phyloP scores from a whole-genome alignment of 495 filamentous ascomycete genomes.

The Trichoderma parareesei region DNA sequence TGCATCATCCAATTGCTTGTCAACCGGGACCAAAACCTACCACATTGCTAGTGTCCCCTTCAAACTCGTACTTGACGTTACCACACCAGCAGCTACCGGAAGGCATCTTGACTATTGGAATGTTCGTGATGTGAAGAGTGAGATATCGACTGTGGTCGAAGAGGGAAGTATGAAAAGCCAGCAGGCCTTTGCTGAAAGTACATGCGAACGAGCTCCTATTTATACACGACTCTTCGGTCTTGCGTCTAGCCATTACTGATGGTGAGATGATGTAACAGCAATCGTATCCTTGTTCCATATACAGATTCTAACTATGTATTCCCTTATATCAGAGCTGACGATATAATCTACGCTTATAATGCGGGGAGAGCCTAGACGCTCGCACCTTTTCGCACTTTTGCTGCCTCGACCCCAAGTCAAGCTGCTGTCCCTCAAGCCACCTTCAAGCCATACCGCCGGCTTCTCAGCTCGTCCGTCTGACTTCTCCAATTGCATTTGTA shows the following conservation, averaged over 20 bases:
- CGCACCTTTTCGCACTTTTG: background rate
- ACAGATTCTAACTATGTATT: background rate
- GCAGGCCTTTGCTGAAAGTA: background rate
- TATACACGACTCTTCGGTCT: background rate
- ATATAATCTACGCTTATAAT: background rate
- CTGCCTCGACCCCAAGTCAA: background rate
- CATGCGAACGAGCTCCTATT: background rate
- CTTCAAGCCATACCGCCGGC: background rate
- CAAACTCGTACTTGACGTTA: background rate
- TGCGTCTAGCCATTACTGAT: background rate
- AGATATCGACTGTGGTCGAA: background rate
- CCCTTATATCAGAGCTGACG: background rate
- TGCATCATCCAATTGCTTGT: background rate
- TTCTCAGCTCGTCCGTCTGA: background rate
- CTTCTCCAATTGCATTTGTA: too few species aligned
- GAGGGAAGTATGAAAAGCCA: background rate
- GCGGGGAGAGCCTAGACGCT: background rate
- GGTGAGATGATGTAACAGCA: background rate
- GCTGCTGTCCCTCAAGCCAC: background rate
- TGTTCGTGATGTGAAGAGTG: background rate
- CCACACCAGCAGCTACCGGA: slow-evolving; percentile 4
- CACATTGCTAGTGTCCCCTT: background rate
- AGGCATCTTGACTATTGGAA: background rate
- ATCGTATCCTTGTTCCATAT: background rate
- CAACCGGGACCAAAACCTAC: background rate